Base-by-base conservation (phyloP, 768 basidiomycete genomes). In the Leucocoprinus sp. region DNA sequence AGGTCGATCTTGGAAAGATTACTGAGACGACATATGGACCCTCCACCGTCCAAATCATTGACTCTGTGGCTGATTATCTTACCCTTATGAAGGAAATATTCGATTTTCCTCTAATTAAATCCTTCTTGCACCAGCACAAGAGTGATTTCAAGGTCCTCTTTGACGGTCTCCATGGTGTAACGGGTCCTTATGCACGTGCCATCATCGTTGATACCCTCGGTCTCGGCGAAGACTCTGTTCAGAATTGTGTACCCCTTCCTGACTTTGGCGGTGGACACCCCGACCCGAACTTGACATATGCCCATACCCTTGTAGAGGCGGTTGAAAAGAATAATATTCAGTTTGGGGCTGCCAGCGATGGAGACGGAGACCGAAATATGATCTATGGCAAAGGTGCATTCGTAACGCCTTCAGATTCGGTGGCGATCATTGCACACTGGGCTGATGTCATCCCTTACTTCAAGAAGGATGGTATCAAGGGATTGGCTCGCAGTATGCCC, bases 331-430 rank as follows among this genome's bases (percentile, higher is more conserved):
- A 85, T 31, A 71, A 79, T 47, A 93, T 98, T 54, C 74, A 78
- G 35, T 98, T 99, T 56, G 96, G 96, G 45, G 96, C 96, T 24
- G 96, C 96, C 6, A 88, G 84, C 51, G 96, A 99, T 60, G 96
- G 96, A 22, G 96, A 98, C 55, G 95, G 96, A 31, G 96, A 98
- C 64, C 70, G 96, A 52, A 98, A 99, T 73, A 98, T 99, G 96
- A 98, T 99, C 60, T 99, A 99, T 64, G 96, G 96, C 55, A 85
- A 87, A 62, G 85, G 87, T 50, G 96, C 96, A 36, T 99, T 99
- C 63, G 96, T 99, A 52, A 98, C 95, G 8, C 96, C 96, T 12
- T 88, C 84, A 6, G 96, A 99, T 66, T 93, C 90, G 7, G 95
- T 99, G 49, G 96, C 96, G 21, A 92, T 99, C 70, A 99, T 99